A percentile compares a stretch with the other conserved stretches of the same genome.
phyloP scores from a whole-genome alignment of 768 basidiomycete species.

The Pulveroboletus sp. region DNA sequence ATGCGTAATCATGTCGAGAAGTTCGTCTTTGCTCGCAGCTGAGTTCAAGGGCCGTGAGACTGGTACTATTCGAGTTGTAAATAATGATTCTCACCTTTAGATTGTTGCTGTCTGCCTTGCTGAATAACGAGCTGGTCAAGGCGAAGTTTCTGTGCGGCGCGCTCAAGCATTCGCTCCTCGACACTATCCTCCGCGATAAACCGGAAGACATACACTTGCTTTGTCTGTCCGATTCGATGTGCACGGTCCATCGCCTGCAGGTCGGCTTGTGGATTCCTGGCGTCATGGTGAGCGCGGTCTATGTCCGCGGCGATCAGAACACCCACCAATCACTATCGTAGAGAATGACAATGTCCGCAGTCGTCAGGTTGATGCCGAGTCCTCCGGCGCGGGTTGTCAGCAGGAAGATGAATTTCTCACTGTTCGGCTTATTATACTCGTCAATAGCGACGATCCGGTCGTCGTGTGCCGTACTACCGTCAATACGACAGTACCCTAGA shows the following conservation, averaged over 20 bases:
- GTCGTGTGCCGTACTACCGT: conserved; percentile 94
- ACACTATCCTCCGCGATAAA: conserved; percentile 96
- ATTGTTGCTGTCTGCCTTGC: conserved; percentile 81
- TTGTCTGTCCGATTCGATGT: conserved; percentile 94
- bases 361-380: conserved; percentile 93
- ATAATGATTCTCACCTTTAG: conserved; percentile 57
- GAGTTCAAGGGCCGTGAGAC: conserved; percentile 4
- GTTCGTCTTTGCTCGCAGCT: conserved; percentile 93
- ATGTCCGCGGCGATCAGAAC: background rate
- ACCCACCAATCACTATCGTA: conserved; percentile 94
- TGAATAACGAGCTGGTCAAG: conserved; percentile 97
- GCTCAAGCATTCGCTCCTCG: conserved; percentile 92
- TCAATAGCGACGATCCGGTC: conserved; percentile 95
- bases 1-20: conserved; percentile 97
- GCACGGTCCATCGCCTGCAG: conserved; percentile 98
- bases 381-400: conserved; percentile 97
- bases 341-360: conserved; percentile 91
- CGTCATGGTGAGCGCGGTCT: background rate
- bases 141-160: conserved; percentile 92
- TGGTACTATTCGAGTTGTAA: background rate
- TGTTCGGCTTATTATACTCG: conserved; percentile 93
- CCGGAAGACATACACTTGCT: conserved; percentile 96
- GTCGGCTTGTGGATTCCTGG: conserved; percentile 97
- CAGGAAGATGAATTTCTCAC: conserved; percentile 95
- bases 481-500: conserved; percentile 93